phyloP scores from a whole-genome alignment of 306 rosid genomes.

The Abrus precatorius region DNA sequence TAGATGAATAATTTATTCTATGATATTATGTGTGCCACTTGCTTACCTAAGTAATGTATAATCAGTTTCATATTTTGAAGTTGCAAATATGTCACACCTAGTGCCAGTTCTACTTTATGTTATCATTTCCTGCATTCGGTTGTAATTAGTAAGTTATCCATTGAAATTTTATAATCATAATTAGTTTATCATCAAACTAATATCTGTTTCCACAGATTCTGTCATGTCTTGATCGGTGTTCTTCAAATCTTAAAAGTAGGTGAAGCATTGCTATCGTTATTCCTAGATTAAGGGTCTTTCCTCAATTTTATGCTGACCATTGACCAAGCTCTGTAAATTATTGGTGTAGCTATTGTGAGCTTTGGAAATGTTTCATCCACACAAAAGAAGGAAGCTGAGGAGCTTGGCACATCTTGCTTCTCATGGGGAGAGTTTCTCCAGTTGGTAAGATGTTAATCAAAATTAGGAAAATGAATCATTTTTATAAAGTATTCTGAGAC shows the following conservation, averaged over 20 bases:
- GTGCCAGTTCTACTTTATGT: background rate
- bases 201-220: constrained; percentile 72
- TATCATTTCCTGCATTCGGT: background rate
- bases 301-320: constrained; percentile 32
- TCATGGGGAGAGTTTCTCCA: constrained; percentile 90
- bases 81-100: background rate
- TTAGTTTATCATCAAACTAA: constrained; percentile 21
- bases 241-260: constrained; percentile 81
- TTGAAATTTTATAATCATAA: constrained; percentile 1
- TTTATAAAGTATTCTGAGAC: background rate
- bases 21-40: background rate
- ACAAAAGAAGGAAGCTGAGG: constrained; percentile 91
- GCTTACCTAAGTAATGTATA: background rate
- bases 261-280: constrained; percentile 33
- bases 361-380: constrained; percentile 70
- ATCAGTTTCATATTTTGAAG: background rate
- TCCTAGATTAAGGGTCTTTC: constrained; percentile 24
- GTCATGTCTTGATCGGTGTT: constrained; percentile 80
- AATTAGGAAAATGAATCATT: background rate
- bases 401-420: constrained; percentile 75
- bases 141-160: constrained; percentile 17
- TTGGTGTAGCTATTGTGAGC: constrained; percentile 83
- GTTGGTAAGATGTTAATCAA: constrained; percentile 57
- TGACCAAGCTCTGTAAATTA: constrained; percentile 38
- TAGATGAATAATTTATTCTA: background rate